Conservation (phyloP, 257 asterid genomes). For the Fraxinus cuspidata region DNA sequence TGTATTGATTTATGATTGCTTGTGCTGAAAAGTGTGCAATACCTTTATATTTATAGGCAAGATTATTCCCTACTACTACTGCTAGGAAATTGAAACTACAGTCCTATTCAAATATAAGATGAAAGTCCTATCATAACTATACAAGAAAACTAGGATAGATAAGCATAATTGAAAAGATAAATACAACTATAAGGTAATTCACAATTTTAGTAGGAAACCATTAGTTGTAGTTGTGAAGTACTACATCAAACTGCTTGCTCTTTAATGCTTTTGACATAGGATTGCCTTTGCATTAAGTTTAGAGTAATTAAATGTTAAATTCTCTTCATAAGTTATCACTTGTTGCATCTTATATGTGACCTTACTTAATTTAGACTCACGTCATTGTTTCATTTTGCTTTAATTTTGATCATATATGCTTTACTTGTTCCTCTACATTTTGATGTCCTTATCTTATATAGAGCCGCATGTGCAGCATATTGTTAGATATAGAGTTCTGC, state of each 20-base stretch:
- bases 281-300: conserved; percentile 11
- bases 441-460: not conserved
- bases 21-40: no score
- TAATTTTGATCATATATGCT: not conserved
- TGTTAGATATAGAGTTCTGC: not conserved
- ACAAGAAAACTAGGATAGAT: no score
- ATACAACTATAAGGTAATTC: no score
- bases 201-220: no score
- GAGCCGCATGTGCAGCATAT: not conserved
- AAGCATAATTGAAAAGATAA: no score
- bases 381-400: not conserved
- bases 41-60: no score
- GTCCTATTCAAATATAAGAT: no score
- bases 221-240: no score
- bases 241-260: not conserved
- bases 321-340: not conserved
- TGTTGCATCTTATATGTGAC: not conserved
- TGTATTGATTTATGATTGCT: no score
- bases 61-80: no score
- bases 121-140: no score
- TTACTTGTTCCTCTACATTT: not conserved
- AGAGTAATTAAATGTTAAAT: not conserved
- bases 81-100: no score
- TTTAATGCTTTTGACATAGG: not conserved
- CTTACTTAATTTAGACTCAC: not conserved